phyloP scores from a whole-genome alignment of 1,284 basidiomycete genomes.

The Paramarasmius palmivorus region DNA sequence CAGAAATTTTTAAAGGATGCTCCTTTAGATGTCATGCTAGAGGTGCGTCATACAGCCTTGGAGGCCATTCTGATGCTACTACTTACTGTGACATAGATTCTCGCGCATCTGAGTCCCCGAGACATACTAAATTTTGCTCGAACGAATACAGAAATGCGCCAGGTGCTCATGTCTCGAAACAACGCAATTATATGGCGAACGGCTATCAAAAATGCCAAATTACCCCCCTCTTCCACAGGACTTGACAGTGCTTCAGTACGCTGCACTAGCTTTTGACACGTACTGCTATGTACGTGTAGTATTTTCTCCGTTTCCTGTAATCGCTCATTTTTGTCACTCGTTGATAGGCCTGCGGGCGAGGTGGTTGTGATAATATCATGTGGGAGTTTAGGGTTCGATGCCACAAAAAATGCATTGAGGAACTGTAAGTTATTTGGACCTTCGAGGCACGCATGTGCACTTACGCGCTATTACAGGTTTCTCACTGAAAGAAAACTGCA shows the following conservation, averaged over 20 bases:
- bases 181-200: conserved; percentile 26
- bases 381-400: conserved; percentile 11
- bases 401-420: conserved; percentile 7
- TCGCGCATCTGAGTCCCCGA: conserved; percentile 22
- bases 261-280: conserved; percentile 15
- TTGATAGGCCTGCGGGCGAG: conserved; percentile 9
- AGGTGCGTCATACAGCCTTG: too few relatives aligned
- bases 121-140: conserved; percentile 29
- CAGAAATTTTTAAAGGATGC: too few relatives aligned
- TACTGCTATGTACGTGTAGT: conserved; percentile 10
- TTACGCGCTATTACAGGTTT: neutral
- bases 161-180: conserved; percentile 23
- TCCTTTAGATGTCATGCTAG: too few relatives aligned
- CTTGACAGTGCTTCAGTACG: conserved; percentile 8
- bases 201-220: conserved; percentile 6
- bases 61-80: too few relatives aligned
- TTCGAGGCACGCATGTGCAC: neutral
- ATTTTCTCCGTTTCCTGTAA: neutral
- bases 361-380: conserved; percentile 10
- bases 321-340: neutral
- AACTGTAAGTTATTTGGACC: neutral
- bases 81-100: too few relatives aligned
- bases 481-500: neutral
- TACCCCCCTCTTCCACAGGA: conserved; percentile 13
- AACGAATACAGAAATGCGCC: conserved; percentile 27